Percentiles rank a stretch among this genome's conserved stretches.
phyloP scores from a whole-genome alignment of 805 yeast genomes.

The Sporopachydermia lactativora region DNA sequence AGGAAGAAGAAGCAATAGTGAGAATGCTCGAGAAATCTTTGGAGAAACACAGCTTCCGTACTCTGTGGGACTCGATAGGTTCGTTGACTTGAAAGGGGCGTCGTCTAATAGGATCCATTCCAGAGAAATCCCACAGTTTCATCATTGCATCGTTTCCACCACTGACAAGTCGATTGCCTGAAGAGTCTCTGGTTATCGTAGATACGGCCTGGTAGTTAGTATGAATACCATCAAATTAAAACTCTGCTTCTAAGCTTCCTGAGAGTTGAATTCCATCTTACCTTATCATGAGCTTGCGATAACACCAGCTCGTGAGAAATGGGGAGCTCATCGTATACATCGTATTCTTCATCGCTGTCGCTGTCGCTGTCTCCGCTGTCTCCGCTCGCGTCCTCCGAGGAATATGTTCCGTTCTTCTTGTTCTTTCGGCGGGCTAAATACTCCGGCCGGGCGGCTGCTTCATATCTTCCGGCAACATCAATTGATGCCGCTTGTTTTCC shows the following conservation, averaged over 20 bases:
- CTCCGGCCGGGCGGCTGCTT: constrained; percentile 6
- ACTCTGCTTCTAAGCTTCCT: too few relatives aligned
- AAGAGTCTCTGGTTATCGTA: constrained; percentile 13
- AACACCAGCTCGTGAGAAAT: constrained; percentile 20
- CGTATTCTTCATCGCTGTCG: constrained; percentile 15
- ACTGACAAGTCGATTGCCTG: constrained; percentile 17
- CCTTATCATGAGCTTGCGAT: constrained; percentile 10
- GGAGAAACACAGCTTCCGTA: constrained; percentile 11
- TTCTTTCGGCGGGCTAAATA: constrained; percentile 4
- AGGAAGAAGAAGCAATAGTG: constrained; percentile 12
- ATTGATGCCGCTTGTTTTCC: constrained; percentile 7
- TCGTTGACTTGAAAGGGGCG: constrained; percentile 15
- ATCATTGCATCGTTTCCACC: constrained; percentile 17
- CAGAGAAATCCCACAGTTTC: constrained; percentile 20
- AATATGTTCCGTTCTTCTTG: constrained; percentile 2
- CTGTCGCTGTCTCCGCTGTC: constrained; percentile 7
- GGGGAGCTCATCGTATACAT: constrained; percentile 21
- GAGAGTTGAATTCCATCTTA: too few relatives aligned
- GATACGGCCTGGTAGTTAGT: too few relatives aligned
- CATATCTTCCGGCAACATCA: constrained; percentile 6
- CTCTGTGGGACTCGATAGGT: constrained; percentile 14
- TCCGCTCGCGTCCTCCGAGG: not conserved
- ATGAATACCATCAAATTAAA: too few relatives aligned
- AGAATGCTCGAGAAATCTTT: constrained; percentile 12
- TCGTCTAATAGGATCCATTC: constrained; percentile 15